Evolutionary conservation across 768 basidiomycete genomes (phyloP).

Genomic region (Phylloporus arenicola): DNA sequence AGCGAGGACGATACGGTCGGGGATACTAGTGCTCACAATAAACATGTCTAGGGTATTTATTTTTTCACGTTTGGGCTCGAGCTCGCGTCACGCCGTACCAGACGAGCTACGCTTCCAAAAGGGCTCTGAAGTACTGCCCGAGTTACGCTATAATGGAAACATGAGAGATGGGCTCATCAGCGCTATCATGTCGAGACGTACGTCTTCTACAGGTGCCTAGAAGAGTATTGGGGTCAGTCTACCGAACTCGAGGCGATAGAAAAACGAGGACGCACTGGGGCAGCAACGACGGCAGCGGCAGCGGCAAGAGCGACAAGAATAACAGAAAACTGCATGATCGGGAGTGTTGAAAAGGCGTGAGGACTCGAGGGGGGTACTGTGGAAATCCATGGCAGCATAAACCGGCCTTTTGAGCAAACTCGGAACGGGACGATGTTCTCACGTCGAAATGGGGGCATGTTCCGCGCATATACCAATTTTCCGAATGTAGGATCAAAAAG

Average conservation of each 20-base stretch:
- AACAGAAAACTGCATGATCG: constrained; percentile 7
- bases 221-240: background rate
- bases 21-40: background rate
- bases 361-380: background rate
- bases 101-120: background rate
- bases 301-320: background rate
- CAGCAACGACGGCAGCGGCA: background rate
- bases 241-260: background rate
- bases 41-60: background rate
- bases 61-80: background rate
- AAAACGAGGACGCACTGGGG: background rate
- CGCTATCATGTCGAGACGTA: background rate
- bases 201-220: background rate
- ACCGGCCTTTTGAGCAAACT: background rate
- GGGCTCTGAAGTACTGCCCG: background rate
- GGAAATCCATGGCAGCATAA: background rate
- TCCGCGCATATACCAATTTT: background rate
- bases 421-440: background rate
- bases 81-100: background rate
- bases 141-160: background rate
- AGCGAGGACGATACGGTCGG: background rate
- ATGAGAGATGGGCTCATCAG: background rate
- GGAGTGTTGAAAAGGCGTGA: background rate
- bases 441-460: background rate
- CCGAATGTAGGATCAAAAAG: background rate